Base-by-base conservation (phyloP, 164 flowering plant genomes). In the Euptelea pleiosperma region DNA sequence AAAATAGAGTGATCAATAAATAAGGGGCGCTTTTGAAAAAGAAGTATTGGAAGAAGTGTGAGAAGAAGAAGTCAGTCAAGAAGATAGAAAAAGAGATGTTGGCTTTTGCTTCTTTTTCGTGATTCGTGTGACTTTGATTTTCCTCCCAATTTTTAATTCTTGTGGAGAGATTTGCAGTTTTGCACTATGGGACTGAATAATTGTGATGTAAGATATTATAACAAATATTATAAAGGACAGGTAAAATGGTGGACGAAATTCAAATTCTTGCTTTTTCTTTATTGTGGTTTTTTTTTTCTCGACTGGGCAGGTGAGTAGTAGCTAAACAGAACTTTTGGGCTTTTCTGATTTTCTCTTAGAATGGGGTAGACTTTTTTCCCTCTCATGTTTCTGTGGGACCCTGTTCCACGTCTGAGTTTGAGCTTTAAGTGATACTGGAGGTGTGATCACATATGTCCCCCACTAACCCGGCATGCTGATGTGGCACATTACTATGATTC, bases 41-140 rank as follows among this genome's bases (percentile, higher is more conserved):
- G 55, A 30, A 41, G 26, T 1, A 16, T 33, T 30, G 61, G 41
- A 47, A 37, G 51, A 22, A 28, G 43, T 52, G 40, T 8, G 31
- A 18, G 36, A 51, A n/a, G 43, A 40, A 46, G 54, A 29, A 48
- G 56, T 22, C 49, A 34, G 67, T 64, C 67, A 64, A 57, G 34
- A 51, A 21, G 37, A 39, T 0, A 57, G 45, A 41, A 22, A 30
- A 22, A 48, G 42, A 49, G 63, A 21, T 31, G 29, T 22, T 16
- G n/a, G 37, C 7, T 16, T 50, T 28, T 47, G 8, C 34, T 29
- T 49, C 28, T 39, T 28, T n/a, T 33, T 46, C 10, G 41, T 54
- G 57, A 21, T 53, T 25, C n/a, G 35, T 42, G 55, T 16, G 19
- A 25, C 41, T n/a, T 40, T 54, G 26, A 25, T 18, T 45, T 55